Evolutionary conservation across 208 protist species (phyloP).

Genomic region (Wallacemonas collosoma): DNA sequence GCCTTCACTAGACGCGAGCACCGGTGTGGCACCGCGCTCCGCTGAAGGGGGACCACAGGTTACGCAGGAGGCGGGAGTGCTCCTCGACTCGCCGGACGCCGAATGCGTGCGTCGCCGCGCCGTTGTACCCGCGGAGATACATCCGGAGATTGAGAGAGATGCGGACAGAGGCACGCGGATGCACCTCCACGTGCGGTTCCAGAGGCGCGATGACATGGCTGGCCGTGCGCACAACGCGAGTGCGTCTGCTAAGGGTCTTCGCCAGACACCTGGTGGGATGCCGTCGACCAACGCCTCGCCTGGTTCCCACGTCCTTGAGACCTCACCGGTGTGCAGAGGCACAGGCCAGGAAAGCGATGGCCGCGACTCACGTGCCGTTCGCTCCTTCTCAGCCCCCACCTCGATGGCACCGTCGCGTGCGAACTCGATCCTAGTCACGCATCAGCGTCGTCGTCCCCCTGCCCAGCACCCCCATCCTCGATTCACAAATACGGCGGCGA

Average conservation of each 20-base stretch:
- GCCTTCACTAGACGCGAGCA: not conserved
- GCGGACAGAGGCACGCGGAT: not conserved
- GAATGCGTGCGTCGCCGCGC: not conserved
- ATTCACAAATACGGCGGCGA: no score
- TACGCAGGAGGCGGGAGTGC: not conserved
- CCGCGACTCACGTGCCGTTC: not conserved
- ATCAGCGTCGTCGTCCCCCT: not conserved
- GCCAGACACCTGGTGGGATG: not conserved
- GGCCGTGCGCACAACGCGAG: no score
- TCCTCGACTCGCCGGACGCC: not conserved
- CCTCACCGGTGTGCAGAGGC: not conserved
- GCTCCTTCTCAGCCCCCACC: not conserved
- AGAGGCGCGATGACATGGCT: not conserved
- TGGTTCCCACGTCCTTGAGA: not conserved
- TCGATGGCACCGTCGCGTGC: not conserved
- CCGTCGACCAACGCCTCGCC: not conserved
- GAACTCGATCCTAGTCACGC: slow-evolving; percentile 2
- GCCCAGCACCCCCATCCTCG: not conserved
- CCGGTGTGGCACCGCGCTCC: not conserved
- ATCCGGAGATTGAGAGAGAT: slow-evolving; percentile 1
- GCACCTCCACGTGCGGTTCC: slow-evolving; percentile 11
- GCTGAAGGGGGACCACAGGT: not conserved
- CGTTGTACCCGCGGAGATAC: not conserved
- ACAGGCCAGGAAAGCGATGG: not conserved
- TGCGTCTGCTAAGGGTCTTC: no score